phyloP scores from a whole-genome alignment of 1,284 basidiomycete species.

The Rhodotorula sp. region DNA sequence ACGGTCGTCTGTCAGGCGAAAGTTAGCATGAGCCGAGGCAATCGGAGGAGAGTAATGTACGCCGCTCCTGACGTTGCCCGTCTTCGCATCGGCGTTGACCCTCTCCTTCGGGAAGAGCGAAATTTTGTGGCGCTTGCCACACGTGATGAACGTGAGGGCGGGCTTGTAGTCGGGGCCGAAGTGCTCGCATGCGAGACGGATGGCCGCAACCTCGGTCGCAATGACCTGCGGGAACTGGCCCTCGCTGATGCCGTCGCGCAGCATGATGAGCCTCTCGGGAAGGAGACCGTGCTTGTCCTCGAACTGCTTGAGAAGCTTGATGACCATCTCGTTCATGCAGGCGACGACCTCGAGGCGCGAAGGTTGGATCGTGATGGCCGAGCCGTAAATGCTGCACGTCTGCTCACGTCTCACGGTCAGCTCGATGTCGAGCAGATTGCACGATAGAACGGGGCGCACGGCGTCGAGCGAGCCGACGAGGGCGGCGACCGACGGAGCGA shows the following conservation, averaged over 20 bases:
- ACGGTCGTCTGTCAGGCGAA: slow-evolving; percentile 31
- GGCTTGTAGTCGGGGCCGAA: slow-evolving; percentile 56
- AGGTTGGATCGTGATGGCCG: not conserved
- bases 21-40: slow-evolving; percentile 5
- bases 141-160: slow-evolving; percentile 70
- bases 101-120: slow-evolving; percentile 14
- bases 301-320: slow-evolving; percentile 58
- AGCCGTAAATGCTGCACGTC: not conserved
- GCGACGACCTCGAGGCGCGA: slow-evolving; percentile 59
- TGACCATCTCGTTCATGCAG: slow-evolving; percentile 52
- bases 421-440: not conserved
- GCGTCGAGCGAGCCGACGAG: slow-evolving; percentile 64
- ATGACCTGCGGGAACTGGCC: slow-evolving; percentile 26
- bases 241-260: slow-evolving; percentile 42
- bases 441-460: no score
- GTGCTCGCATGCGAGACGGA: slow-evolving; percentile 26
- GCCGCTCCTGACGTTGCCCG: slow-evolving; percentile 12
- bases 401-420: not conserved
- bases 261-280: slow-evolving; percentile 64
- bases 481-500: slow-evolving; percentile 72
- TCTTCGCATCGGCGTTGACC: not conserved
- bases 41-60: slow-evolving; percentile 13
- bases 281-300: slow-evolving; percentile 54
- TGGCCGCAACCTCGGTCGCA: slow-evolving; percentile 27
- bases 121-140: slow-evolving; percentile 65